Evolutionary conservation across 2,329 filamentous ascomycete genomes (phyloP).

Genomic region (Blastomyces parvus): DNA sequence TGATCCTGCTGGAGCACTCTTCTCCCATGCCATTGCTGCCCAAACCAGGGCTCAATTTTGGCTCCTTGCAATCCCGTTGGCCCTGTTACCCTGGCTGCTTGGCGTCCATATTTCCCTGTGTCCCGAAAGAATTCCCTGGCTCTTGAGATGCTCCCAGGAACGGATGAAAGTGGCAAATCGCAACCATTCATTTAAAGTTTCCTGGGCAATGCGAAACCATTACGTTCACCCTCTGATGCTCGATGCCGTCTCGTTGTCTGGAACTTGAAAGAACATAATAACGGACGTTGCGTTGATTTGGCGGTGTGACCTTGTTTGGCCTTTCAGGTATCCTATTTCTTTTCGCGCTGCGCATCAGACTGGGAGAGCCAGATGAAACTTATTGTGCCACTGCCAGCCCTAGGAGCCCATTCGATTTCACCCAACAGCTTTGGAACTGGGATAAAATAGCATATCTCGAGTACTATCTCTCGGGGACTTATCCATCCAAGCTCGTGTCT

Average conservation of each 20-base stretch:
- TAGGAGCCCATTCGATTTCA: background rate
- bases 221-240: background rate
- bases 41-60: constrained; percentile 7
- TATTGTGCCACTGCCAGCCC: background rate
- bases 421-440: background rate
- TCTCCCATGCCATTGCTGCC: constrained; percentile 10
- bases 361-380: background rate
- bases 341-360: background rate
- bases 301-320: constrained; percentile 4
- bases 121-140: background rate
- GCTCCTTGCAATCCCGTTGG: constrained; percentile 11
- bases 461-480: background rate
- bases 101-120: constrained; percentile 5
- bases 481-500: background rate
- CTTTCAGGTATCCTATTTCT: background rate
- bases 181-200: background rate
- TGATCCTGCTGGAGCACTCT: constrained; percentile 14
- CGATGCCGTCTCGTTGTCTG: background rate
- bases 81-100: constrained; percentile 1
- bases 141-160: background rate
- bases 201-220: background rate
- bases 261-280: background rate
- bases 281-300: constrained; percentile 1
- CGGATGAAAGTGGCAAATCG: background rate
- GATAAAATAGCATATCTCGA: background rate